Evolutionary conservation across 192 early-diverging fungal species (phyloP), one percentile per base, ranked within the genome.

Genomic region (Gorgonomyces haynaldii): DNA sequence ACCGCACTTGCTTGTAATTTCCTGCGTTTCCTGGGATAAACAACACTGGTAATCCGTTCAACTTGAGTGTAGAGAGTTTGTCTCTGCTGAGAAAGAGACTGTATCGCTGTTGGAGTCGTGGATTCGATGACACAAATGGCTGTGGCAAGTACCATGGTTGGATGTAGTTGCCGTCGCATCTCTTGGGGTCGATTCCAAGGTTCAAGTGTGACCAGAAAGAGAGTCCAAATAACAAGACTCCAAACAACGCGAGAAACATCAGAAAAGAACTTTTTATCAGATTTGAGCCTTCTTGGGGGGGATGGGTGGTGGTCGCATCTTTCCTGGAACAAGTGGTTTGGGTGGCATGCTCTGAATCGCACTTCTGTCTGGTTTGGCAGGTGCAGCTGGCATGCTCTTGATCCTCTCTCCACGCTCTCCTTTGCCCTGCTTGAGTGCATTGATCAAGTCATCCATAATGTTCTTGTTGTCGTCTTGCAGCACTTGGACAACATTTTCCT

Each of bases 1-100:
- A 89, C 19, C 87, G 68, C 6, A 84, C 74, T 65, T 98, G 94
- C 53, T 84, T 85, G 49, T 84, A 84, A 51, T 85, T 90, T 13
- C 94, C 94, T 20, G 91, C 88, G 50, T 96, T 88, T 0, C 94
- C 94, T 15, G 89, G 94, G 27, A 98, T 79, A 67, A 98, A 98
- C 9, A 98, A 67, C 0, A 88, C 79, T 1, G 95, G 95, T 20
- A 89, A 70, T 27, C 88, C 82, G 15, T n/a, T 43, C 7, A 43
- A 15, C 42, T 43, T 15, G 2, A 28, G 16, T 25, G 2, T 17
- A 27, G n/a, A 8, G 29, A 43, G 35, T 26, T 19, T 17, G n/a
- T 49, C 46, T 1, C 35, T 24, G 16, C 21, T 24, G 1, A 17
- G 16, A 15, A 16, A 43, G 2, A 43, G 26, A 3, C 15, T 15